phyloP scores from a whole-genome alignment of 1,284 basidiomycete genomes.

The Thecaphora frezii region DNA sequence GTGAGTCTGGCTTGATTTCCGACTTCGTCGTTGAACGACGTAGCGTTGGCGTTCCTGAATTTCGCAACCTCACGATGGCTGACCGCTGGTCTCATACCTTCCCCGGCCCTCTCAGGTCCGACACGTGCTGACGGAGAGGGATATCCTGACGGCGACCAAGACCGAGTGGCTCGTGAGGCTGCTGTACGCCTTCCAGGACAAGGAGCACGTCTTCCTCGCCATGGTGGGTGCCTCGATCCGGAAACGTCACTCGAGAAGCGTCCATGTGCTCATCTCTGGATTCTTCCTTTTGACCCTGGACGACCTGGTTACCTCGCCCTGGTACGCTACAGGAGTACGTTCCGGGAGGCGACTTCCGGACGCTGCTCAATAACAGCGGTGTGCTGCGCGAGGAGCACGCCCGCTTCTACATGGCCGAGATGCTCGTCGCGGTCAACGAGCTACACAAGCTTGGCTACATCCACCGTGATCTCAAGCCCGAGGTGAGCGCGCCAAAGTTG shows the following conservation, averaged over 20 bases:
- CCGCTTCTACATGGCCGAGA: conserved; percentile 57
- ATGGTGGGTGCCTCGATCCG: conserved; percentile 24
- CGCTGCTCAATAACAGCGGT: conserved; percentile 57
- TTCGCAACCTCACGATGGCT: too few species aligned
- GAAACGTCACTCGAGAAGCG: too few species aligned
- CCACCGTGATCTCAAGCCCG: conserved; percentile 95
- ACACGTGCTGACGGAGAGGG: conserved; percentile 57
- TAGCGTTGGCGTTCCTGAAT: too few species aligned
- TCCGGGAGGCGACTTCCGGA: conserved; percentile 58
- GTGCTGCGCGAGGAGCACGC: conserved; percentile 62
- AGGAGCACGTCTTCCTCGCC: conserved; percentile 55
- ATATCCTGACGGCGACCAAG: conserved; percentile 57
- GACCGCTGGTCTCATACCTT: too few species aligned
- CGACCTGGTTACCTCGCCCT: not conserved
- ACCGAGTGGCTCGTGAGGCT: conserved; percentile 56
- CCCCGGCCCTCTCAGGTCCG: too few species aligned
- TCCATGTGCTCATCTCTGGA: not conserved
- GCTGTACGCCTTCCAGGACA: conserved; percentile 58
- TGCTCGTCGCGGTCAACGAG: conserved; percentile 58
- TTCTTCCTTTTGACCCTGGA: not conserved
- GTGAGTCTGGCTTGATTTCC: conserved; percentile 11
- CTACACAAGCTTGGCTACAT: conserved; percentile 56
- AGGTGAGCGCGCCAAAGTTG: too few species aligned
- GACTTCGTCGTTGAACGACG: too few species aligned
- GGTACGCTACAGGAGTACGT: conserved; percentile 63